phyloP scores from a whole-genome alignment of 768 basidiomycete genomes.

The Lactarius vividus region DNA sequence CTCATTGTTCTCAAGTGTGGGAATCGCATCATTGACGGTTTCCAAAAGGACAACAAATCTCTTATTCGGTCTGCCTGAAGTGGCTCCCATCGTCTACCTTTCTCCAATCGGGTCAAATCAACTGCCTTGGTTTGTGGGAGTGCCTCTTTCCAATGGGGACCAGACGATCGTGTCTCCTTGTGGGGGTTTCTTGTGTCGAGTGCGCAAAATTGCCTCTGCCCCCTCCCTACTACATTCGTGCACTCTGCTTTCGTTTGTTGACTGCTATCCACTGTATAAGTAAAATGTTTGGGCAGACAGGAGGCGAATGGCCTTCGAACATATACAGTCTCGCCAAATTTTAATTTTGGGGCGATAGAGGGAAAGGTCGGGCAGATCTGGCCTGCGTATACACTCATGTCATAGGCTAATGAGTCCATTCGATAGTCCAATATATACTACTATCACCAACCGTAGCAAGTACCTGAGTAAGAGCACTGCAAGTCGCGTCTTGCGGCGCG shows the following conservation, averaged over 20 bases:
- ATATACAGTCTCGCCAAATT: constrained; percentile 53
- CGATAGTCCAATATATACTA: not conserved
- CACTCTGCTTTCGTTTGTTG: constrained; percentile 28
- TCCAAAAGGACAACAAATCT: too few relatives aligned
- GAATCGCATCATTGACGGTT: too few relatives aligned
- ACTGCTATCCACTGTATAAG: constrained; percentile 11
- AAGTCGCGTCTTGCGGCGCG: not conserved
- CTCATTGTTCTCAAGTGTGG: too few relatives aligned
- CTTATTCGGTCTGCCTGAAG: too few relatives aligned
- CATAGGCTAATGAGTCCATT: not conserved
- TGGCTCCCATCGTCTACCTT: constrained; percentile 41
- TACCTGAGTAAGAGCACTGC: not conserved
- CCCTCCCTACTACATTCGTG: constrained; percentile 32
- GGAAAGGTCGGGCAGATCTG: constrained; percentile 30
- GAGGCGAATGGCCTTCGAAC: constrained; percentile 39
- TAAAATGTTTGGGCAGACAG: constrained; percentile 43
- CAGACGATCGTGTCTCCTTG: constrained; percentile 47
- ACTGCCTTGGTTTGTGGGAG: constrained; percentile 48
- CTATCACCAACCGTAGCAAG: not conserved
- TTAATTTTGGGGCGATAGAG: constrained; percentile 45
- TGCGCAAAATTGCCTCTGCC: constrained; percentile 48
- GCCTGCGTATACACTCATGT: not conserved
- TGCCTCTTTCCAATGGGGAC: constrained; percentile 58
- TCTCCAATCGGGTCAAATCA: constrained; percentile 45
- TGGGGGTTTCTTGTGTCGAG: constrained; percentile 33